Conservation (phyloP, 441 rosid genomes). For the Sinapis alba region DNA sequence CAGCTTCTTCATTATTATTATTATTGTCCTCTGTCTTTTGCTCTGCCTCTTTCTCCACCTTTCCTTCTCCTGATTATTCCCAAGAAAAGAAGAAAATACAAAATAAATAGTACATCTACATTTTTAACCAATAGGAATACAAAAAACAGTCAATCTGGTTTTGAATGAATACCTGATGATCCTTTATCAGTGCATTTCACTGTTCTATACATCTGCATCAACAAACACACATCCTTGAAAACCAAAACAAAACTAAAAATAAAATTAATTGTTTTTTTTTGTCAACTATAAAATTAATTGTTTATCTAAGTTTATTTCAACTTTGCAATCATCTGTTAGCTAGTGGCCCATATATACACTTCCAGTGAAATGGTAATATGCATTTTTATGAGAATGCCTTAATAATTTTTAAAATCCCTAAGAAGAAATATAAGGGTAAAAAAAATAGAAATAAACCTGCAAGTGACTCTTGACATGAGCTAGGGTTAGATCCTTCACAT, state of each 20-base stretch:
- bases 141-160: constrained; percentile 19
- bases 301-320: constrained; percentile 48
- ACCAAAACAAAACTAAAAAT: neutral
- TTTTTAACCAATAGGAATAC: constrained; percentile 5
- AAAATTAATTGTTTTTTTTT: constrained; percentile 27
- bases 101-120: neutral
- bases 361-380: neutral
- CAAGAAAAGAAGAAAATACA: neutral
- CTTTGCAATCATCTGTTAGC: constrained; percentile 25
- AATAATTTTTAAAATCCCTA: neutral
- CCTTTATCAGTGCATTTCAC: constrained; percentile 95
- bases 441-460: constrained; percentile 61
- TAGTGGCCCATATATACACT: constrained; percentile 27
- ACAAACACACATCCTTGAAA: constrained; percentile 38
- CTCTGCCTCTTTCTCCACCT: constrained; percentile 39
- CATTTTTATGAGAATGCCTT: constrained; percentile 7
- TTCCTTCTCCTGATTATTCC: constrained; percentile 29
- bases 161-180: constrained; percentile 43
- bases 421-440: neutral
- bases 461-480: constrained; percentile 99
- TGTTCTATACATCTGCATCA: constrained; percentile 99
- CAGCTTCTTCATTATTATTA: constrained; percentile 32
- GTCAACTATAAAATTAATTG: constrained; percentile 23
- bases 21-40: constrained; percentile 35
- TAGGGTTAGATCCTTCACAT: constrained; percentile 97